Conservation (phyloP, 441 rosid species). For the Eutrema salsugineum region DNA sequence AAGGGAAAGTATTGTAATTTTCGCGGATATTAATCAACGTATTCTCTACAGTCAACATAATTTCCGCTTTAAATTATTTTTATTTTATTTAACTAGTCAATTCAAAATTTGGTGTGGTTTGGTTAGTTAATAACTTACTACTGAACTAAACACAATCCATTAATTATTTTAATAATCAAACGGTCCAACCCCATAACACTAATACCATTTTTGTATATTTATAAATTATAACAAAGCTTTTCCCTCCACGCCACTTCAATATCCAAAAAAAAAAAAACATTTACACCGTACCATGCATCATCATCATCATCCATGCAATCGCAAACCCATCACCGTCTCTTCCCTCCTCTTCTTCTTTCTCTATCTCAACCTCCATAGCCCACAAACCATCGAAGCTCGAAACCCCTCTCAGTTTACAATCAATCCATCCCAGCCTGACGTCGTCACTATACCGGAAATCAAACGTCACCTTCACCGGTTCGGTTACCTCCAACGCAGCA, state of each 20-base stretch:
- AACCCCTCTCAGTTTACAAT: constrained; percentile 29
- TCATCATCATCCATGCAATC: constrained; percentile 10
- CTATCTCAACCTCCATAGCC: constrained; percentile 11
- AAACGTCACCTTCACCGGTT: constrained; percentile 52
- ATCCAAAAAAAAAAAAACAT: not conserved
- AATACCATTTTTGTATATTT: not conserved
- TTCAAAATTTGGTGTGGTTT: constrained; percentile 27
- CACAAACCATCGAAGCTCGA: constrained; percentile 28
- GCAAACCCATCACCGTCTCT: not conserved
- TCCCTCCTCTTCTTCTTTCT: constrained; percentile 18
- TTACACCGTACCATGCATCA: constrained; percentile 22
- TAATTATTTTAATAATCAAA: not conserved
- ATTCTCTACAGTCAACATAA: not conserved
- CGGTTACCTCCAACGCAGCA: constrained; percentile 42
- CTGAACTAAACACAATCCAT: constrained; percentile 14
- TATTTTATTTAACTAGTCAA: not conserved
- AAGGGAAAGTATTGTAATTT: not conserved
- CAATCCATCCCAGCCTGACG: constrained; percentile 19
- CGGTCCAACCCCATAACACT: constrained; percentile 18
- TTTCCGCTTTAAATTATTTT: too few species aligned
- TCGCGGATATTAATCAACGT: not conserved
- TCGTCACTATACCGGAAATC: constrained; percentile 37
- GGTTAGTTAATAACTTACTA: constrained; percentile 28
- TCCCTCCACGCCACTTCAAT: constrained; percentile 28
- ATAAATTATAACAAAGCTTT: constrained; percentile 26